phyloP scores from a whole-genome alignment of 2,329 filamentous ascomycete genomes.

The Zymoseptoria brevis region DNA sequence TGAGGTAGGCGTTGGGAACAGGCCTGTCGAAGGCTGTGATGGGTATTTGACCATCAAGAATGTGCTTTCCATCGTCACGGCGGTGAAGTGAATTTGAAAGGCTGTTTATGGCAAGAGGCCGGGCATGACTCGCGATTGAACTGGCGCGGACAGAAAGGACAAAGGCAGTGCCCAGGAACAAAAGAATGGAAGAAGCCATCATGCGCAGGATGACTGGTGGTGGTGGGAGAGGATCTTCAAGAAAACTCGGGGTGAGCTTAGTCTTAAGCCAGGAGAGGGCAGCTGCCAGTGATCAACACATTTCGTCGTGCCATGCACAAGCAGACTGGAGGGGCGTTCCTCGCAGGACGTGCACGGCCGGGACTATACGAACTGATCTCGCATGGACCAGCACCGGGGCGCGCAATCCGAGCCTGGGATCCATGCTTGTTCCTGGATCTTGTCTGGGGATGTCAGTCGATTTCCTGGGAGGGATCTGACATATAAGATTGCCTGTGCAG shows the following conservation, averaged over 20 bases:
- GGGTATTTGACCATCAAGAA: not conserved
- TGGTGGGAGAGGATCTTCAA: not conserved
- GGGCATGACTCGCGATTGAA: not conserved
- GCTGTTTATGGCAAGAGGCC: not conserved
- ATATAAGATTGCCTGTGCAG: not conserved
- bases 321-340: not conserved
- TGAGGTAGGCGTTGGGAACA: constrained; percentile 3
- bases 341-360: not conserved
- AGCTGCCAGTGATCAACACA: not conserved
- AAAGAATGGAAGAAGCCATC: not conserved
- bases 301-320: not conserved
- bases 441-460: not conserved
- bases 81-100: not conserved
- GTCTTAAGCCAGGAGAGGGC: not conserved
- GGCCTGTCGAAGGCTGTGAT: constrained; percentile 1
- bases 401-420: not conserved
- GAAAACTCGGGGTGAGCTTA: not conserved
- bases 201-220: not conserved
- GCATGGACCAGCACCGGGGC: not conserved
- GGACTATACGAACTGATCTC: not conserved
- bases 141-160: not conserved
- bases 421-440: not conserved
- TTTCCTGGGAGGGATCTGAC: not conserved
- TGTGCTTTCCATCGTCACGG: not conserved
- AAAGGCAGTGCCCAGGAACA: not conserved